Evolutionary conservation across 345 rosid genomes (phyloP).

Genomic region (Geranium rotundifolium): DNA sequence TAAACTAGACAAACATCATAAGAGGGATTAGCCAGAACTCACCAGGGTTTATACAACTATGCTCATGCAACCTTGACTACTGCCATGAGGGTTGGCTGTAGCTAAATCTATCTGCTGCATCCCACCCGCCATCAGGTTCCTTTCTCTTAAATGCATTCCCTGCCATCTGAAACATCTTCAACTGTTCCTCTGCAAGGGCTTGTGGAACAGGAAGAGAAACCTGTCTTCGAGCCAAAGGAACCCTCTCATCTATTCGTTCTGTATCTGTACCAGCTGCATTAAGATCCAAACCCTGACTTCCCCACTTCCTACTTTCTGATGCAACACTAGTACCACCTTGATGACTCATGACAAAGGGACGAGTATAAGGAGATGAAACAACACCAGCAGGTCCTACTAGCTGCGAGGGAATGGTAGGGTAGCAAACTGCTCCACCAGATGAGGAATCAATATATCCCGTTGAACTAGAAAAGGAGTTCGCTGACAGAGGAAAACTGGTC

Average conservation of each 20-base stretch:
- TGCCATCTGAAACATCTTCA: slow-evolving; percentile 53
- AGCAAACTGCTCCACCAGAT: slow-evolving; percentile 48
- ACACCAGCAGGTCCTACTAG: slow-evolving; percentile 44
- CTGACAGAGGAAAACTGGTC: slow-evolving; percentile 46
- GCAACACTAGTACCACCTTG: slow-evolving; percentile 42
- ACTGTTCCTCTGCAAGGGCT: slow-evolving; percentile 50
- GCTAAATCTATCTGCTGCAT: slow-evolving; percentile 17
- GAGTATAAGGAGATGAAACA: slow-evolving; percentile 40
- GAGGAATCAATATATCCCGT: slow-evolving; percentile 59
- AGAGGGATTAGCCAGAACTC: no score
- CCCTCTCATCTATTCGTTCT: slow-evolving; percentile 59
- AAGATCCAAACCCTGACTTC: slow-evolving; percentile 58
- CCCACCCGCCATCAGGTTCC: slow-evolving; percentile 93
- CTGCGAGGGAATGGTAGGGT: slow-evolving; percentile 61
- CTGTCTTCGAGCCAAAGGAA: slow-evolving; percentile 36
- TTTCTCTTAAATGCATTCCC: slow-evolving; percentile 57
- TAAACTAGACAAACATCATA: no score
- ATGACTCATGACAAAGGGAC: slow-evolving; percentile 55
- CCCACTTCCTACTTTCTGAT: slow-evolving; percentile 52
- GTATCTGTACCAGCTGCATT: slow-evolving; percentile 63
- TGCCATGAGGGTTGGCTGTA: slow-evolving; percentile 70
- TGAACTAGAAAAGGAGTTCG: slow-evolving; percentile 56
- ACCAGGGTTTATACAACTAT: no score
- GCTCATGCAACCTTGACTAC: slow-evolving; percentile 16
- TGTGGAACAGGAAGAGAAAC: slow-evolving; percentile 39